Percentiles rank a stretch among this genome's conserved stretches.
phyloP scores from a whole-genome alignment of 441 rosid genomes.

The Erodium chrysanthum region DNA sequence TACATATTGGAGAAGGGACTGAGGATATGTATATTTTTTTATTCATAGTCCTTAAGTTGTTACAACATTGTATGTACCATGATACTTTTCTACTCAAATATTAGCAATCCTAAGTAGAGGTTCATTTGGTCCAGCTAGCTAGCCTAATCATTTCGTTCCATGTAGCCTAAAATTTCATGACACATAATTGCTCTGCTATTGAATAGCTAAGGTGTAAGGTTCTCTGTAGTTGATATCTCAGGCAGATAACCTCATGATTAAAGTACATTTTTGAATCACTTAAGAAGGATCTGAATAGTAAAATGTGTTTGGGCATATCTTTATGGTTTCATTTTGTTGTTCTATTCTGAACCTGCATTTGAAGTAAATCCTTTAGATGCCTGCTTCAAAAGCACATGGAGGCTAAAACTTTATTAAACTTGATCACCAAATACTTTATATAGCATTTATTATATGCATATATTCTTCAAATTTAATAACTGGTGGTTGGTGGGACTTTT shows the following conservation, averaged over 20 bases:
- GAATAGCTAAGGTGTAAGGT: background rate
- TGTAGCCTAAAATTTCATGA: background rate
- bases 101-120: background rate
- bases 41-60: background rate
- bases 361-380: background rate
- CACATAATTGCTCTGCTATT: too few species aligned
- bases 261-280: background rate
- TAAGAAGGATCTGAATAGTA: background rate
- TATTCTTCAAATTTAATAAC: background rate
- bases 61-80: background rate
- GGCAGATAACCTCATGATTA: background rate
- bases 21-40: background rate
- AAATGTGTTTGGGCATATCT: background rate
- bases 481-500: background rate
- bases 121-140: background rate
- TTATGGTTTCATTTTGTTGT: background rate
- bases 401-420: too few species aligned
- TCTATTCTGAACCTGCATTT: background rate
- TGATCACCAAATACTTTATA: too few species aligned
- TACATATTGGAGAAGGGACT: background rate
- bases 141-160: background rate
- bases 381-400: background rate
- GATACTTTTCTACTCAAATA: background rate
- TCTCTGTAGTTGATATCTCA: background rate
- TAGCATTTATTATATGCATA: background rate